Base-by-base conservation (phyloP, 495 filamentous ascomycete species). In the Penicillium riverlandense region DNA sequence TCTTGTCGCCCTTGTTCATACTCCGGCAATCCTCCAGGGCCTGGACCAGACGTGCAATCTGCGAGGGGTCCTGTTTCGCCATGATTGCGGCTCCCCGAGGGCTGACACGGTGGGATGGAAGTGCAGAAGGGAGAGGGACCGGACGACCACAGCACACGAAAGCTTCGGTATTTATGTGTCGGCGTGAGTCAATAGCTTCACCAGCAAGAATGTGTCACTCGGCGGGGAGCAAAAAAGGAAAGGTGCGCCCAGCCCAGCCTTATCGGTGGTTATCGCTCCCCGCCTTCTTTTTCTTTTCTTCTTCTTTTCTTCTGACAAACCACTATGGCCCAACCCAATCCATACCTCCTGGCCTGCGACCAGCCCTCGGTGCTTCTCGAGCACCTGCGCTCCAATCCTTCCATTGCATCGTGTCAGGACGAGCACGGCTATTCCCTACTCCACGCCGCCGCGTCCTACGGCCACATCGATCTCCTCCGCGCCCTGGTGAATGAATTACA, bases 401-500 rank as follows among this genome's bases (percentile, higher is more conserved):
- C 75, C 8, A 67, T 86, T 42, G 88, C 87, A 11, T 74, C 80
- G 7, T 56, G 65, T 27, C 86, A 88, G 55, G 88, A 95, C 61
- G 77, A 83, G 46, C 80, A 88, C 49, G 88, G 88, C 47, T 96
- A 98, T 69, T 94, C 90, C 11, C 77, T 96, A 14, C 68, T 97
- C 14, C 92, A 98, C 62, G 94, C 92, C 15, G 86, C 91, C 7
- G 79, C 84, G 29, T 96, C 90, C 48, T 98, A 98, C 73, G 83
- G 81, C 56, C 88, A 96, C 50, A 65, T 83, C 29, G 78, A 83
- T 41, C 83, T 97, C 22, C 79, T 96, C 7, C 83, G 83, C 35
- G 65, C 79, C 1, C 78, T 98, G 2, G 76, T 94, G n/a, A 69
- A 74, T 29, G 86, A 86, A 11, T 90, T 86, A 63, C 66, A 83